Conservation (phyloP, 2,329 filamentous ascomycete genomes). For the Chlorencoelia australis region DNA sequence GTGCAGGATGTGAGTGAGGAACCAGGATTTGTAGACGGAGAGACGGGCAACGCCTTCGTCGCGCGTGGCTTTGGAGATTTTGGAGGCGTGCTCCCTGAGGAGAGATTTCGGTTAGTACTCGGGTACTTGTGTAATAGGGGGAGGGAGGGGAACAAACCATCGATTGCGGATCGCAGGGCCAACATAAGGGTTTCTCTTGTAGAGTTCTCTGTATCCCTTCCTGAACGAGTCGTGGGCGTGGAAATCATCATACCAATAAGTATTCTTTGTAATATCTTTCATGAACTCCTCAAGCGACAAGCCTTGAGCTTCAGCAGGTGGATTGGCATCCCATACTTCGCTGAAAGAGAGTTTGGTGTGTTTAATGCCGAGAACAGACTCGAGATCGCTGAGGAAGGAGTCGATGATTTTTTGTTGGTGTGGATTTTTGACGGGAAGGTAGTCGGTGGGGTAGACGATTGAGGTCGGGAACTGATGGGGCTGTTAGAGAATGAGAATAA, state of each 20-base stretch:
- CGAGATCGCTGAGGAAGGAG: not conserved
- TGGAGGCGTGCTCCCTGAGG: not conserved
- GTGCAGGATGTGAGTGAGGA: not conserved
- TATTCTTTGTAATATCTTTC: not conserved
- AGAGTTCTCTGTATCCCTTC: not conserved
- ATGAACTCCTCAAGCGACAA: not conserved
- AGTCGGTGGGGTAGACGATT: slow-evolving; percentile 1
- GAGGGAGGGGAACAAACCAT: not conserved
- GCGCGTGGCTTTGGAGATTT: not conserved
- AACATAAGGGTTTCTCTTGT: not conserved
- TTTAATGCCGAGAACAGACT: not conserved
- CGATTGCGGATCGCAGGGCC: not conserved
- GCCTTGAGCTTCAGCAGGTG: not conserved
- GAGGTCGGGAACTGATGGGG: not conserved
- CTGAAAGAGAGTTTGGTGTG: not conserved
- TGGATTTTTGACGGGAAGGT: not conserved
- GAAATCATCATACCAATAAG: not conserved
- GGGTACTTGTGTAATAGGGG: no score
- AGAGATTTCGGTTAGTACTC: no score
- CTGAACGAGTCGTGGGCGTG: not conserved
- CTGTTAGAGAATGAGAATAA: no score
- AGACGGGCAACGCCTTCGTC: not conserved
- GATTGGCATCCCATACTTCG: not conserved
- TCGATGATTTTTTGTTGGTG: slow-evolving; percentile 4
- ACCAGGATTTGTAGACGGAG: not conserved